Conservation (phyloP, 164 flowering plant species). For the Liquidambar formosana region DNA sequence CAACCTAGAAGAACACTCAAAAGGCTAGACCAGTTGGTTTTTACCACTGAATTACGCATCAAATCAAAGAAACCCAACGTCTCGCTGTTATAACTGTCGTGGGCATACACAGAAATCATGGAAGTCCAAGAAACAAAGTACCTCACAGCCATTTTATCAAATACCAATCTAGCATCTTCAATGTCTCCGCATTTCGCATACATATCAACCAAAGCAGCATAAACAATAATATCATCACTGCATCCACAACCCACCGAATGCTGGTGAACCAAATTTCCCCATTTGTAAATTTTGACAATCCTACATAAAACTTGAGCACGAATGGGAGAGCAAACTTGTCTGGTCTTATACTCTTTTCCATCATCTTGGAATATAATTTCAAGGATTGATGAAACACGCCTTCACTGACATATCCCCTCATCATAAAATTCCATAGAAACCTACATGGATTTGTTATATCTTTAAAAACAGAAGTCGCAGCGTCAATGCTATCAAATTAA, state of each 20-base stretch:
- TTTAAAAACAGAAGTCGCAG: too few relatives aligned
- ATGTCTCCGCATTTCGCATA: too few relatives aligned
- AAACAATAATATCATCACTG: too few relatives aligned
- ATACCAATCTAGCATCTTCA: too few relatives aligned
- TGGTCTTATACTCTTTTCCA: constrained; percentile 20
- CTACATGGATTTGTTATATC: too few relatives aligned
- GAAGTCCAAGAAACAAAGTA: constrained; percentile 30
- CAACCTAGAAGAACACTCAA: constrained; percentile 30
- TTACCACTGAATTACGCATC: too few relatives aligned
- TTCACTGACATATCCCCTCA: constrained; percentile 22
- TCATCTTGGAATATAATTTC: constrained; percentile 26
- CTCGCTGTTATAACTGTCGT: too few relatives aligned
- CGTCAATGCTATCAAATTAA: constrained; percentile 16
- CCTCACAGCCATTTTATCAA: constrained; percentile 17
- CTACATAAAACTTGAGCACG: constrained; percentile 39
- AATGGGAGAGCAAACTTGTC: too few relatives aligned
- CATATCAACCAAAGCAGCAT: too few relatives aligned
- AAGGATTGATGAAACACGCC: too few relatives aligned
- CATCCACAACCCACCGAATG: constrained; percentile 17
- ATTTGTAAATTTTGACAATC: constrained; percentile 21
- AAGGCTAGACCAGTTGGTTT: constrained; percentile 24
- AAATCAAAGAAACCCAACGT: too few relatives aligned
- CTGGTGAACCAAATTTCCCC: constrained; percentile 29
- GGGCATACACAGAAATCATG: too few relatives aligned
- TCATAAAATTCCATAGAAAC: constrained; percentile 31